Percentiles rank a stretch among this genome's conserved stretches.
These are phyloP conservation scores for Gossypium trilobum DNA, from an alignment of 441 rosid species.

Conservation along the genomic window DNA sequence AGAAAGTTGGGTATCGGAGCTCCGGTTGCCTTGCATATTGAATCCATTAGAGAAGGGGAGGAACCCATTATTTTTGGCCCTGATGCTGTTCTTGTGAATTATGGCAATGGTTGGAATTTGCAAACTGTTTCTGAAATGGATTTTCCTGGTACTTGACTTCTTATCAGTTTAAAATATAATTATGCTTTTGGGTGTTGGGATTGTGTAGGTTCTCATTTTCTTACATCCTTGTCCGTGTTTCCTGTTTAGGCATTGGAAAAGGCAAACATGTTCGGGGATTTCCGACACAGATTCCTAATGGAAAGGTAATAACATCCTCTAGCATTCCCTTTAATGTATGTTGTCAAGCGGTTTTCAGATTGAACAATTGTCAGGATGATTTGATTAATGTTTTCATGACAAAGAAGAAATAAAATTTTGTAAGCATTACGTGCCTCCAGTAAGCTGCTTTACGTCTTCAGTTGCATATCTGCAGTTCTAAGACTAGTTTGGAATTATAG, in stretches of 20 bases:
- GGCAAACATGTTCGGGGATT: conserved; percentile 4
- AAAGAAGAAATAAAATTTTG: background rate
- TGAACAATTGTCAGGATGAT: background rate
- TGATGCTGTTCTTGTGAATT: conserved; percentile 52
- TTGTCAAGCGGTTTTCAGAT: background rate
- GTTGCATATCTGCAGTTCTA: background rate
- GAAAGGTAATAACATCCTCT: conserved; percentile 17
- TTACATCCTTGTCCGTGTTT: background rate
- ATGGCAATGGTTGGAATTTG: conserved; percentile 63
- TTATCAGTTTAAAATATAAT: background rate
- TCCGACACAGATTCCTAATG: background rate
- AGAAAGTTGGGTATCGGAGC: conserved; percentile 37
- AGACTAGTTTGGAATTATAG: background rate
- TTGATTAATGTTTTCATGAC: background rate
- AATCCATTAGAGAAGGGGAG: conserved; percentile 58
- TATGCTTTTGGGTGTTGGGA: background rate
- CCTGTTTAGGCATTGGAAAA: conserved; percentile 24
- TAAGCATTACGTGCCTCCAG: background rate
- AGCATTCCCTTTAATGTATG: background rate
- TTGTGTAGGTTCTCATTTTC: background rate
- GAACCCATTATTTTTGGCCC: conserved; percentile 74
- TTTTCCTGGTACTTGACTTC: conserved; percentile 28
- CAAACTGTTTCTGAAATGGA: conserved; percentile 40
- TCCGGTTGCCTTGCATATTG: conserved; percentile 43
- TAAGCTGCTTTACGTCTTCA: background rate